Percentiles rank a stretch among this genome's conserved stretches.
Conservation (phyloP, 1,284 basidiomycete species). For the Cryptococcus sp. region DNA sequence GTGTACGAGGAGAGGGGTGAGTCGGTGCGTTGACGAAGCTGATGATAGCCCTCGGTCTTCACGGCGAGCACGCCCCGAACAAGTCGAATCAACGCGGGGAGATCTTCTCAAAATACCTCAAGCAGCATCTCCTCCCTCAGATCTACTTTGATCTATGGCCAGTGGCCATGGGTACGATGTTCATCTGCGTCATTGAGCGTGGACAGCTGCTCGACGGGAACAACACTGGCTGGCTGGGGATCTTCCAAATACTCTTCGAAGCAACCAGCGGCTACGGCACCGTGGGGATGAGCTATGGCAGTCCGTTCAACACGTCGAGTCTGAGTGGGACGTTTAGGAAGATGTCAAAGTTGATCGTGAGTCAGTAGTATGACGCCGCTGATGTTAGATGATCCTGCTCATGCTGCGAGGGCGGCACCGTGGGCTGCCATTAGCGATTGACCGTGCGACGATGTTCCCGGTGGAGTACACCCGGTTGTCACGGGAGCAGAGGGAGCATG, state of each 20-base stretch:
- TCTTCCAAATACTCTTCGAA: conserved; percentile 22
- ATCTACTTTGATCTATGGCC: conserved; percentile 28
- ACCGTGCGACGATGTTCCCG: conserved; percentile 20
- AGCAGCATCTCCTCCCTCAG: conserved; percentile 23
- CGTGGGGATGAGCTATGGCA: conserved; percentile 19
- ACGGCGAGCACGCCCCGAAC: conserved; percentile 10
- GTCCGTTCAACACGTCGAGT: conserved; percentile 21
- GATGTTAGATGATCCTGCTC: conserved; percentile 19
- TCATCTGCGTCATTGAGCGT: conserved; percentile 21
- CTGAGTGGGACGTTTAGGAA: conserved; percentile 19
- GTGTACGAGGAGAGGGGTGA: conserved; percentile 27
- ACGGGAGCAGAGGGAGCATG: neutral
- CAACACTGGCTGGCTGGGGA: conserved; percentile 18
- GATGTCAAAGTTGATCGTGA: conserved; percentile 20
- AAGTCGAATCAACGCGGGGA: conserved; percentile 4
- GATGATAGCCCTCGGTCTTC: conserved; percentile 12
- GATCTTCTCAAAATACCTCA: conserved; percentile 22
- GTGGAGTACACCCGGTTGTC: conserved; percentile 14
- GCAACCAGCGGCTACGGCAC: conserved; percentile 24
- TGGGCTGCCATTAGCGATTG: conserved; percentile 23
- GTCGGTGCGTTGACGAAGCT: neutral
- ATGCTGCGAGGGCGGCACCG: conserved; percentile 26
- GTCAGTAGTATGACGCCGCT: neutral
- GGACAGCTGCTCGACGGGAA: conserved; percentile 8
- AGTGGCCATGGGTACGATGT: conserved; percentile 13